Evolutionary conservation across 1,284 basidiomycete species (phyloP).

Genomic region (Irpex sp.): DNA sequence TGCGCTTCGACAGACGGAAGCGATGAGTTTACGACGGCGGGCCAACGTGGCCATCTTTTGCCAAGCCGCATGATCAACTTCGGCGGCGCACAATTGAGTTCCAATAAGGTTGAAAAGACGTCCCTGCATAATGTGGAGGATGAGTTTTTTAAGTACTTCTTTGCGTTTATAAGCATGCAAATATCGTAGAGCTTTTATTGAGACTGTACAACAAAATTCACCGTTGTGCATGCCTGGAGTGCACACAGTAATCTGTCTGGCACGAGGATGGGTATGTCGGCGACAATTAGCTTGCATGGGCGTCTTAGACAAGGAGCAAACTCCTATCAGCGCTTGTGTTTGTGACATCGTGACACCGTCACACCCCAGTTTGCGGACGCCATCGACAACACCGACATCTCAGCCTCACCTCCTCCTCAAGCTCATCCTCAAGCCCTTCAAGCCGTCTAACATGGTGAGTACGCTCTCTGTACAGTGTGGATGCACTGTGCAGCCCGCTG

Average conservation of each 20-base stretch:
- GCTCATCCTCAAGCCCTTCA: conserved; percentile 10
- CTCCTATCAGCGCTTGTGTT: not conserved
- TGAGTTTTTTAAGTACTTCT: not conserved
- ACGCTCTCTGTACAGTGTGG: not conserved
- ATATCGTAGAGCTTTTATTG: no score
- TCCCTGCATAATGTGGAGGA: not conserved
- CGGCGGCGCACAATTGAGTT: not conserved
- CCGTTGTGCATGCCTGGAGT: not conserved
- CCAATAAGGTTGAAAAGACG: no score
- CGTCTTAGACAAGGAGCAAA: not conserved
- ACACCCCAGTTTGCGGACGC: not conserved
- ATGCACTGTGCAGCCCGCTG: not conserved
- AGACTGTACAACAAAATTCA: no score
- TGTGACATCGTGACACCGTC: not conserved
- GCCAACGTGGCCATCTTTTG: not conserved
- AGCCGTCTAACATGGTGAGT: conserved; percentile 25
- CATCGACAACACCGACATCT: not conserved
- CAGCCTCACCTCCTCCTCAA: not conserved
- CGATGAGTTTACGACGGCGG: not conserved
- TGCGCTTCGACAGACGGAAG: not conserved
- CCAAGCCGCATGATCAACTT: not conserved
- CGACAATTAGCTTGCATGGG: not conserved
- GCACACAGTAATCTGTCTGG: not conserved
- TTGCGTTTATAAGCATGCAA: no score
- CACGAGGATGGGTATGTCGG: not conserved